These are phyloP conservation scores for Sphaerostilbella broomeana DNA, from an alignment of 2,329 filamentous ascomycete genomes.

Conservation along the genomic window DNA sequence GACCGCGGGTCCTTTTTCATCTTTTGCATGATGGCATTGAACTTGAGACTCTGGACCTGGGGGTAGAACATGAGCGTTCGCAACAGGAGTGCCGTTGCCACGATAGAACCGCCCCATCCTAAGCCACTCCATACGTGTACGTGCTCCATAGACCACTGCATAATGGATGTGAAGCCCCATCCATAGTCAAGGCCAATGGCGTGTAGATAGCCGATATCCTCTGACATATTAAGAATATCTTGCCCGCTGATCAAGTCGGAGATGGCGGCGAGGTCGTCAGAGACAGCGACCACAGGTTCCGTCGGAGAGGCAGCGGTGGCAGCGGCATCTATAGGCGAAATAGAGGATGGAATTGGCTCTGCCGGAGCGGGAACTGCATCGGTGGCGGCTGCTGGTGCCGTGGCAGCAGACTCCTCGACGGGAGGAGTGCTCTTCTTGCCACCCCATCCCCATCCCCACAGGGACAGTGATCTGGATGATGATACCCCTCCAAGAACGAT, in stretches of 20 bases:
- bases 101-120: slow-evolving; percentile 77
- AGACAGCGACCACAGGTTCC: slow-evolving; percentile 19
- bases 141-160: slow-evolving; percentile 76
- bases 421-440: slow-evolving; percentile 23
- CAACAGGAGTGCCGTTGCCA: slow-evolving; percentile 56
- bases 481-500: slow-evolving; percentile 26
- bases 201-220: slow-evolving; percentile 75
- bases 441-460: slow-evolving; percentile 31
- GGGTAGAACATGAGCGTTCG: slow-evolving; percentile 62
- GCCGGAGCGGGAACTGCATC: slow-evolving; percentile 13
- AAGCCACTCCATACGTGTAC: slow-evolving; percentile 68
- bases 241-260: slow-evolving; percentile 31
- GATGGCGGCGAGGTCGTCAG: slow-evolving; percentile 30
- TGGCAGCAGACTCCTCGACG: slow-evolving; percentile 14
- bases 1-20: slow-evolving; percentile 51
- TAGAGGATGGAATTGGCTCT: slow-evolving; percentile 3
- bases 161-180: slow-evolving; percentile 65
- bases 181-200: slow-evolving; percentile 82
- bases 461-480: slow-evolving; percentile 26
- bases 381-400: slow-evolving; percentile 17
- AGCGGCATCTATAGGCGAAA: slow-evolving; percentile 12
- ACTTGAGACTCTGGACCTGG: slow-evolving; percentile 31
- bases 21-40: slow-evolving; percentile 51
- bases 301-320: slow-evolving; percentile 17
- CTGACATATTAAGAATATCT: slow-evolving; percentile 55